phyloP scores from a whole-genome alignment of 2,329 filamentous ascomycete species.

The Lachnellula hyalina region DNA sequence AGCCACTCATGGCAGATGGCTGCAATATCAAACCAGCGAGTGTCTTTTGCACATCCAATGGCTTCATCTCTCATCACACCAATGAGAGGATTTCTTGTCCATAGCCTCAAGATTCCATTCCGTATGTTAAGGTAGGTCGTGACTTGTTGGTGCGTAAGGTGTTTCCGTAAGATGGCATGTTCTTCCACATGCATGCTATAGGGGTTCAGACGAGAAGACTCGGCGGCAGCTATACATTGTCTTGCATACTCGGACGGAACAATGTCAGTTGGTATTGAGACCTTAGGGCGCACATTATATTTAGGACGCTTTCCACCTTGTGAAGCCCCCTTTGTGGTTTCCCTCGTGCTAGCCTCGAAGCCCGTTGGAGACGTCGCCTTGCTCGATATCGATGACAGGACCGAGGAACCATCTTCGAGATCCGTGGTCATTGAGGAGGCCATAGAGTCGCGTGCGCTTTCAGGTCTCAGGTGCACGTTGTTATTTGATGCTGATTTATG shows the following conservation, averaged over 20 bases:
- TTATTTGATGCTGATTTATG: constrained; percentile 21
- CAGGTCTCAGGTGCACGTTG: constrained; percentile 27
- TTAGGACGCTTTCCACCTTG: constrained; percentile 30
- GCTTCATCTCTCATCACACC: constrained; percentile 80
- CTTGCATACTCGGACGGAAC: constrained; percentile 75
- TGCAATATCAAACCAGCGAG: constrained; percentile 83
- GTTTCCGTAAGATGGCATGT: constrained; percentile 70
- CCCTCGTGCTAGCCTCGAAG: constrained; percentile 35
- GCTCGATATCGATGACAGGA: constrained; percentile 51
- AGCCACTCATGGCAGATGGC: constrained; percentile 91
- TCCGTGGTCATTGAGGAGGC: constrained; percentile 52
- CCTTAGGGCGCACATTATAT: constrained; percentile 65
- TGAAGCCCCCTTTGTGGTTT: constrained; percentile 18
- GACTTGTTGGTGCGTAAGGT: constrained; percentile 83
- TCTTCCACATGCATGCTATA: constrained; percentile 84
- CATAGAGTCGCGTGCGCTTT: constrained; percentile 38
- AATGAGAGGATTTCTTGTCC: constrained; percentile 80
- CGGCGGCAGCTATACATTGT: constrained; percentile 84
- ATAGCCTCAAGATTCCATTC: constrained; percentile 87
- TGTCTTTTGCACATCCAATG: constrained; percentile 81
- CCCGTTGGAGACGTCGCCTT: constrained; percentile 59
- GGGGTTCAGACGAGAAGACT: constrained; percentile 82
- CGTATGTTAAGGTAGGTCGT: constrained; percentile 94
- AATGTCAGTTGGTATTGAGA: constrained; percentile 76
- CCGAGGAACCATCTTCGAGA: constrained; percentile 42